Conservation (phyloP, 805 yeast genomes). For the Ogataea angusta region DNA sequence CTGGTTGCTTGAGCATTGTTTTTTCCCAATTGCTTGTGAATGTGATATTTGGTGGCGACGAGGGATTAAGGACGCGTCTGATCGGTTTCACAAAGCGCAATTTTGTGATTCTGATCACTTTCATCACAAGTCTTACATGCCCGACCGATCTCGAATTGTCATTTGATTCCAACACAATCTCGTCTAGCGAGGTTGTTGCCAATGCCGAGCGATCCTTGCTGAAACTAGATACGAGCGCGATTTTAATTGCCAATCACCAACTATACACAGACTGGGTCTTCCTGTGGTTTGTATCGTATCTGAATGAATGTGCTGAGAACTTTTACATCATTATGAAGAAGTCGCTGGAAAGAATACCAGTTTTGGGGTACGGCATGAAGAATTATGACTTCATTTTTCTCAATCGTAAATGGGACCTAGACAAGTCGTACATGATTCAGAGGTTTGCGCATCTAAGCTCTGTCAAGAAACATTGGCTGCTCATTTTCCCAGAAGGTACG, state of each 20-base stretch:
- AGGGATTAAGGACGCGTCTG: slow-evolving; percentile 37
- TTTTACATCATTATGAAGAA: slow-evolving; percentile 76
- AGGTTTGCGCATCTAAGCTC: slow-evolving; percentile 49
- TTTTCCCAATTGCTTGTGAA: slow-evolving; percentile 43
- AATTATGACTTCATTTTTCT: slow-evolving; percentile 75
- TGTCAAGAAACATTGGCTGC: slow-evolving; percentile 49
- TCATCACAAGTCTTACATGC: slow-evolving; percentile 47
- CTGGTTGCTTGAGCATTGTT: slow-evolving; percentile 44
- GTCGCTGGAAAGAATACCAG: slow-evolving; percentile 64
- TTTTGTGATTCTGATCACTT: slow-evolving; percentile 53
- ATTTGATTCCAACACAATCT: slow-evolving; percentile 20
- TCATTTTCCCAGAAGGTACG: slow-evolving; percentile 94
- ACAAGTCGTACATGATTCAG: slow-evolving; percentile 55
- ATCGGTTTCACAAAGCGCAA: slow-evolving; percentile 54
- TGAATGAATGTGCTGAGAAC: slow-evolving; percentile 60
- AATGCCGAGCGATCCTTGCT: slow-evolving; percentile 13
- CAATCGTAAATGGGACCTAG: slow-evolving; percentile 83
- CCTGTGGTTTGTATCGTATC: slow-evolving; percentile 80
- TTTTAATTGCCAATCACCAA: slow-evolving; percentile 87
- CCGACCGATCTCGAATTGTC: slow-evolving; percentile 54
- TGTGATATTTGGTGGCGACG: slow-evolving; percentile 30
- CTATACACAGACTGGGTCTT: slow-evolving; percentile 92
- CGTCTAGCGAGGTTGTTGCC: slow-evolving; percentile 6
- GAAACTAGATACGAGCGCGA: slow-evolving; percentile 28
- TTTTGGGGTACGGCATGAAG: slow-evolving; percentile 84